Base-by-base conservation (phyloP, 495 filamentous ascomycete species). In the Penicillium flavigenum region DNA sequence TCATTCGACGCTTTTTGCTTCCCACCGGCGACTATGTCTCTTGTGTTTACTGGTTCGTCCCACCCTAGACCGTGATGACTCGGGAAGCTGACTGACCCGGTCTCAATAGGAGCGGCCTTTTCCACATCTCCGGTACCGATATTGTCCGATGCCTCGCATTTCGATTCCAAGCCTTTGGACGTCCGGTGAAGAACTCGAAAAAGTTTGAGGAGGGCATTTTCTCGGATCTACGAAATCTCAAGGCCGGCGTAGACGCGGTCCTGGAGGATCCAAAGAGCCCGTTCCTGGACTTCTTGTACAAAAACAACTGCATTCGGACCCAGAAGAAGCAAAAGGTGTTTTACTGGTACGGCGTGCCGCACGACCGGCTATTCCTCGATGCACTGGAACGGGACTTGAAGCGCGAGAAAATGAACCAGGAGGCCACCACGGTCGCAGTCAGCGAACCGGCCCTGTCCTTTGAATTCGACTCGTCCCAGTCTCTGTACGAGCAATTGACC, bases 301-400 rank as follows among this genome's bases (percentile, higher is more conserved):
- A 98, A 83, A 98, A 98, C 81, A 98, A 98, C 75, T 98, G 94
- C 83, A 98, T 98, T 65, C 85, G 94, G 61, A 98, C 94, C 26
- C 94, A 98, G 75, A 98, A 98, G 85, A 98, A 98, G 83, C 94
- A 98, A 69, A 98, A 98, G 80, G 94, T 98, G 62, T 98, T 98
- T 66, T 98, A 97, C 76, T 98, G 94, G 94, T 98, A 98, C 74
- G 96, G 92, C 76, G 94, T 98, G 52, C 94, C 94, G 7, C 94
- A 98, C 72, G 94, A 98, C 77, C 85, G 94, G 34, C 85, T 98
- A 39, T 98, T 98, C 76, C 86, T 98, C 54, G 94, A 98, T 79
- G 94, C 94, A 44, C 79, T 98, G 70, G 94, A 98, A 78, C 87
- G 94, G 56, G 94, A 98, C 69, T 73, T 98, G 70, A 98, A 98